These are phyloP conservation scores for Citrullus colocynthis DNA, from an alignment of 306 rosid species.

Conservation along the genomic window DNA sequence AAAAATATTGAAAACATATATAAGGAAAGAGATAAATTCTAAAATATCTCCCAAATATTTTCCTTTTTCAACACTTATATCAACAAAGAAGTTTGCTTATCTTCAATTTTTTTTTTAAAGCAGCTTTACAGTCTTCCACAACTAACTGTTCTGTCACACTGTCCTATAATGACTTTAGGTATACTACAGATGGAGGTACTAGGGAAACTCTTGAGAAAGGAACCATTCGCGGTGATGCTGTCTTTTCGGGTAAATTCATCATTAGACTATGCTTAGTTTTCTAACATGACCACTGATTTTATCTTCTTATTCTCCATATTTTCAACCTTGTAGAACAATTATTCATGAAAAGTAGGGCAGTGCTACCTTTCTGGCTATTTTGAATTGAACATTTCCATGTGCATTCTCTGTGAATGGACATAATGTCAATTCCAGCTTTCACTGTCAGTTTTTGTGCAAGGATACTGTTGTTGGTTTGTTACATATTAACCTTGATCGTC, in stretches of 20 bases:
- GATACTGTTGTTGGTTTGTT: background rate
- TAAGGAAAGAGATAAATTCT: too few relatives aligned
- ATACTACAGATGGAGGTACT: slow-evolving; percentile 92
- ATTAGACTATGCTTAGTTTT: background rate
- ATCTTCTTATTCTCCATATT: background rate
- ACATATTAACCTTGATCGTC: background rate
- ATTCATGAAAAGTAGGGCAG: background rate
- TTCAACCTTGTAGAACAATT: background rate
- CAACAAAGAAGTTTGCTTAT: background rate
- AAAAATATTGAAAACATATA: too few relatives aligned
- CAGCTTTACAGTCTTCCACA: background rate
- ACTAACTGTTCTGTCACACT: background rate
- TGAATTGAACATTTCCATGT: background rate
- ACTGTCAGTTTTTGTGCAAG: background rate
- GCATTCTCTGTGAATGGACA: background rate
- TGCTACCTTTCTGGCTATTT: background rate
- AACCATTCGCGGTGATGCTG: slow-evolving; percentile 66
- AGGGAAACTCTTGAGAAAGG: slow-evolving; percentile 77
- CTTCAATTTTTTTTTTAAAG: background rate
- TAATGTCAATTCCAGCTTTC: background rate
- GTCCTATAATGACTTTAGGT: slow-evolving; percentile 27
- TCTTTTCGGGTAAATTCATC: slow-evolving; percentile 54
- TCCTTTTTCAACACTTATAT: too few relatives aligned
- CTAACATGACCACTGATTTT: background rate
- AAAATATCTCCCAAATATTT: too few relatives aligned